Evolutionary conservation across 176 grass and related monocot genomes (phyloP).

Genomic region (Pharus latifolius): DNA sequence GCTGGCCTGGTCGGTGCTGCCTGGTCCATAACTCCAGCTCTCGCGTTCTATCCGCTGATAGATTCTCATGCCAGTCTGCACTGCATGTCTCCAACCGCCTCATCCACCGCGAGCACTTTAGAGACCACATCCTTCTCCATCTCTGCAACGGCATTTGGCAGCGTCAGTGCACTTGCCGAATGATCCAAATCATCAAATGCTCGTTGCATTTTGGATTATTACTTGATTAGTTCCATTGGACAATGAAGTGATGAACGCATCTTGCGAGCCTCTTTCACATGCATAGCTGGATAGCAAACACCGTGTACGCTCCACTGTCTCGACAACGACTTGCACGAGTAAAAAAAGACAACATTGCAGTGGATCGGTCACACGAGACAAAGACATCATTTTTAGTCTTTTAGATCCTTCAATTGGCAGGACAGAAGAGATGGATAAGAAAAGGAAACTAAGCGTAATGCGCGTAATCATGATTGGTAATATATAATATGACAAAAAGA

Average conservation of each 20-base stretch:
- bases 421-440: background rate
- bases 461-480: background rate
- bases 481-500: background rate
- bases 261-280: background rate
- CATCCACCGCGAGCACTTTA: too few species aligned
- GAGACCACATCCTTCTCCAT: too few species aligned
- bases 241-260: background rate
- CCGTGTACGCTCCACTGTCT: conserved; percentile 19
- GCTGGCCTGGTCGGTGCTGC: background rate
- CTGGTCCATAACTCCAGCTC: too few species aligned
- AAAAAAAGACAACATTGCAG: background rate
- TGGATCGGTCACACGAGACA: background rate
- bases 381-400: background rate
- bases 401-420: too few species aligned
- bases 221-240: background rate
- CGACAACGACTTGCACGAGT: background rate
- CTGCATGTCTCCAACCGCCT: too few species aligned
- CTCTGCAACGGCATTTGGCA: background rate
- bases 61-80: background rate
- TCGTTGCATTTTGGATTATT: background rate
- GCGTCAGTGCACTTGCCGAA: background rate
- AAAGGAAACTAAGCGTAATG: background rate
- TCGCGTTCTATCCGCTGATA: background rate
- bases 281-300: conserved; percentile 15
- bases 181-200: background rate